Conservation (phyloP, 2,329 filamentous ascomycete genomes). For the Aspergillus ibericus region DNA sequence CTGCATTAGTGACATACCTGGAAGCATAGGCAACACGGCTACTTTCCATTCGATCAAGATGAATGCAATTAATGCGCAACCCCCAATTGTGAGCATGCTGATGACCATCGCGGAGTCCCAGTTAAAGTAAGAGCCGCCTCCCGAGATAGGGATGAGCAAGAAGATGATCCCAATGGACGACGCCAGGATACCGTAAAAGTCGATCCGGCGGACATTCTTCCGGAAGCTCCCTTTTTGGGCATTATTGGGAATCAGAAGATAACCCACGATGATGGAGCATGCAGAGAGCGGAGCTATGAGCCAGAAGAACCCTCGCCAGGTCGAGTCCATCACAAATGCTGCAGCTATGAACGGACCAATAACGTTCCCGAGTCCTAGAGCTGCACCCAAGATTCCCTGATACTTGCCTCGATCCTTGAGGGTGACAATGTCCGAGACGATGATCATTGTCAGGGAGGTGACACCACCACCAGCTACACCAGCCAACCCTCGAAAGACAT, state of each 20-base stretch:
- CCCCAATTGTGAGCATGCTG: constrained; percentile 57
- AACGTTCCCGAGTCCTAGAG: constrained; percentile 48
- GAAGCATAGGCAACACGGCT: constrained; percentile 60
- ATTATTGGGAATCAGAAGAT: constrained; percentile 55
- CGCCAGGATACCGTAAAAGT: constrained; percentile 58
- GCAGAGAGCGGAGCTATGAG: constrained; percentile 55
- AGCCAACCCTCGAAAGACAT: constrained; percentile 60
- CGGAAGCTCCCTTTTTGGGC: constrained; percentile 48
- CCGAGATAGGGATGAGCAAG: constrained; percentile 63
- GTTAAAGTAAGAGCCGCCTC: constrained; percentile 58
- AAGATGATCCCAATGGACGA: constrained; percentile 59
- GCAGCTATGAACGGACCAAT: constrained; percentile 51
- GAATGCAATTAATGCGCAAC: constrained; percentile 50
- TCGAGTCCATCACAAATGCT: constrained; percentile 44
- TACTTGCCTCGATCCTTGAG: constrained; percentile 60
- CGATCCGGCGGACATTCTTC: constrained; percentile 56
- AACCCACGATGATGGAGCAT: constrained; percentile 49
- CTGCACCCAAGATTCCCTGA: constrained; percentile 48
- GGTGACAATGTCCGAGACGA: constrained; percentile 61
- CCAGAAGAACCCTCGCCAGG: constrained; percentile 52
- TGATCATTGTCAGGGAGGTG: constrained; percentile 60
- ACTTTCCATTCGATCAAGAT: constrained; percentile 57
- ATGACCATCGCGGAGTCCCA: constrained; percentile 61
- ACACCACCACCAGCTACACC: constrained; percentile 65
- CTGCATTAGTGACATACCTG: constrained; percentile 30